phyloP scores from a whole-genome alignment of 768 basidiomycete species.

The Xerocomellus amylosporus region DNA sequence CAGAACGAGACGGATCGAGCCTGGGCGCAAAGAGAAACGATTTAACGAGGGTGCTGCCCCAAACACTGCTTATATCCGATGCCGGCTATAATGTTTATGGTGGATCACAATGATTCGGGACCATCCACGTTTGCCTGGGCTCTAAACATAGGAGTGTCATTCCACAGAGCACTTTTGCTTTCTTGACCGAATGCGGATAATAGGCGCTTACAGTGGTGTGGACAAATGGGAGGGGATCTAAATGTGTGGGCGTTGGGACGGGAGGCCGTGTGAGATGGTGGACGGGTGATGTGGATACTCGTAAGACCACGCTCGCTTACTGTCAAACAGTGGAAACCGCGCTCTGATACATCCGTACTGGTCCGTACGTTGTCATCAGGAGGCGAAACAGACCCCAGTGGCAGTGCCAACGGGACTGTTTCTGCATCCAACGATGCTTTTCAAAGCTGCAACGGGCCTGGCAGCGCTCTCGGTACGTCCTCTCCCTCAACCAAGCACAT shows the following conservation, averaged over 20 bases:
- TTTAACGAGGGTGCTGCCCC: too few relatives aligned
- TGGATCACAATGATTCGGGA: slow-evolving; percentile 10
- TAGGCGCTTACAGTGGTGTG: neutral
- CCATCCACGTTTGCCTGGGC: too few relatives aligned
- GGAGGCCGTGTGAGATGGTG: neutral
- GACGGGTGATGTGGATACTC: too few relatives aligned
- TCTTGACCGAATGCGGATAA: slow-evolving; percentile 13
- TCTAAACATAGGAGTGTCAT: slow-evolving; percentile 6
- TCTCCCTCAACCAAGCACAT: neutral
- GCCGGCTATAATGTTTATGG: neutral
- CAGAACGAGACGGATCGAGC: neutral
- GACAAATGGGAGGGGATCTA: neutral
- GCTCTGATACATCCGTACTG: too few relatives aligned
- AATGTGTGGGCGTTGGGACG: neutral
- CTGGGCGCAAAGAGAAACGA: neutral
- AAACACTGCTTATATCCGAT: slow-evolving; percentile 11
- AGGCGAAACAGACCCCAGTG: too few relatives aligned
- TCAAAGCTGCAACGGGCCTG: slow-evolving; percentile 6
- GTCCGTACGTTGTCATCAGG: too few relatives aligned
- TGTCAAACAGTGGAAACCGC: too few relatives aligned
- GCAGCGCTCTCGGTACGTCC: slow-evolving; percentile 11
- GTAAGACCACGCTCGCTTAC: neutral
- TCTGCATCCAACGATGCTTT: too few relatives aligned
- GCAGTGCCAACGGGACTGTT: too few relatives aligned
- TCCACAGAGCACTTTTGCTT: slow-evolving; percentile 10